Percentiles rank a stretch among this genome's conserved stretches.
phyloP scores from a whole-genome alignment of 441 rosid genomes.

The California macrophylla region DNA sequence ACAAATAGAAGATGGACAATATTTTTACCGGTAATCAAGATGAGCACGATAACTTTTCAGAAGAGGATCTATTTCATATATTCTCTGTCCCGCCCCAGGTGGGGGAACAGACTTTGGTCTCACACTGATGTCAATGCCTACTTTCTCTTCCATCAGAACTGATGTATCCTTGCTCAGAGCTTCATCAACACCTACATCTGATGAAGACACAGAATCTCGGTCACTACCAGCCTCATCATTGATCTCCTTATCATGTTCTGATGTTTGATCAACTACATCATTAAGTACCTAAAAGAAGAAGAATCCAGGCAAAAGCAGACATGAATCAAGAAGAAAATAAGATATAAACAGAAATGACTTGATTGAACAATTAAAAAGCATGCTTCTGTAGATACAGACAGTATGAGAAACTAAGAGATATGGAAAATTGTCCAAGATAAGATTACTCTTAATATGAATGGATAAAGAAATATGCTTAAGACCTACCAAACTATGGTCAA shows the following conservation, averaged over 20 bases:
- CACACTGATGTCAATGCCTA: neutral
- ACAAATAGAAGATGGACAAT: constrained; percentile 2
- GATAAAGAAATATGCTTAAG: neutral
- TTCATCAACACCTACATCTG: constrained; percentile 21
- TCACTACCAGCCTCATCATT: constrained; percentile 23
- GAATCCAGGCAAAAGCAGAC: constrained; percentile 9
- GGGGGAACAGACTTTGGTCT: constrained; percentile 39
- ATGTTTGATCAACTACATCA: constrained; percentile 28
- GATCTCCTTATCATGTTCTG: constrained; percentile 35
- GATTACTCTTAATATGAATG: neutral
- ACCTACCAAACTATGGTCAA: neutral
- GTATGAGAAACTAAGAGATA: neutral
- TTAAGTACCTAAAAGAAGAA: constrained; percentile 26
- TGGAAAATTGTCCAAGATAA: neutral
- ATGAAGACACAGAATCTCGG: constrained; percentile 24
- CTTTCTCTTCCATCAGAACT: neutral
- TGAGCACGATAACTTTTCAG: constrained; percentile 46
- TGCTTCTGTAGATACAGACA: neutral
- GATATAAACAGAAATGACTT: constrained; percentile 7
- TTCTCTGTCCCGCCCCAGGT: constrained; percentile 67
- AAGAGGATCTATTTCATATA: constrained; percentile 80
- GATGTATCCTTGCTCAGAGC: constrained; percentile 23
- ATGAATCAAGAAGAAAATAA: neutral
- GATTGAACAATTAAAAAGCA: neutral
- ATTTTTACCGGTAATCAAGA: constrained; percentile 78